Conservation (phyloP, 2,329 filamentous ascomycete species). For the Trichophaea hybrida region DNA sequence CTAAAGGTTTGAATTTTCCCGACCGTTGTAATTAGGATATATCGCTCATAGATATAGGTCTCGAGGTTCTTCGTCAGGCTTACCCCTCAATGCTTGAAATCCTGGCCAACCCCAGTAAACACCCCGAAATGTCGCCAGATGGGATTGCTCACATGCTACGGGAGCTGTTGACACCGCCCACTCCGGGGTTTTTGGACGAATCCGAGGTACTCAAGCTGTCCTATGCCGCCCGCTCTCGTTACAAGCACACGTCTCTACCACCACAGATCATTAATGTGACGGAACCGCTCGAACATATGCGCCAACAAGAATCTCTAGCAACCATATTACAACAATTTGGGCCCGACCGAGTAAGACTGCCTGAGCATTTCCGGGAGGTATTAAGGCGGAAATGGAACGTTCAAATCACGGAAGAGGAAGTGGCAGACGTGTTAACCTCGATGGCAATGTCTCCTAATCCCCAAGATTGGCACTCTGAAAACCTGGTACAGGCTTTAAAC, state of each 20-base stretch:
- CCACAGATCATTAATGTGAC: constrained; percentile 24
- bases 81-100: constrained; percentile 63
- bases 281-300: constrained; percentile 36
- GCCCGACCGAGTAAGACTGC: constrained; percentile 36
- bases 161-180: constrained; percentile 72
- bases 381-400: constrained; percentile 43
- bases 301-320: constrained; percentile 51
- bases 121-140: constrained; percentile 50
- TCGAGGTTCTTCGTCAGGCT: constrained; percentile 74
- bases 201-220: constrained; percentile 52
- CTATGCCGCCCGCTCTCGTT: constrained; percentile 35
- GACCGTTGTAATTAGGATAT: neutral
- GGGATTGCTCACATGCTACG: constrained; percentile 62
- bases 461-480: constrained; percentile 26
- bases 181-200: constrained; percentile 67
- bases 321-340: constrained; percentile 59
- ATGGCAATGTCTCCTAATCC: constrained; percentile 26
- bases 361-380: constrained; percentile 36
- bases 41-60: constrained; percentile 43
- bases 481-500: constrained; percentile 45
- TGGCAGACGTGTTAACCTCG: constrained; percentile 58
- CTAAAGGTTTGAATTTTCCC: constrained; percentile 54
- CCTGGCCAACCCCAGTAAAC: constrained; percentile 50
- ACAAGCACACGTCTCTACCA: constrained; percentile 23
- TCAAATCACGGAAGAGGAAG: constrained; percentile 64